These are phyloP conservation scores for Apiotrichum akiyoshidainum DNA, from an alignment of 1,284 basidiomycete species.

Conservation along the genomic window DNA sequence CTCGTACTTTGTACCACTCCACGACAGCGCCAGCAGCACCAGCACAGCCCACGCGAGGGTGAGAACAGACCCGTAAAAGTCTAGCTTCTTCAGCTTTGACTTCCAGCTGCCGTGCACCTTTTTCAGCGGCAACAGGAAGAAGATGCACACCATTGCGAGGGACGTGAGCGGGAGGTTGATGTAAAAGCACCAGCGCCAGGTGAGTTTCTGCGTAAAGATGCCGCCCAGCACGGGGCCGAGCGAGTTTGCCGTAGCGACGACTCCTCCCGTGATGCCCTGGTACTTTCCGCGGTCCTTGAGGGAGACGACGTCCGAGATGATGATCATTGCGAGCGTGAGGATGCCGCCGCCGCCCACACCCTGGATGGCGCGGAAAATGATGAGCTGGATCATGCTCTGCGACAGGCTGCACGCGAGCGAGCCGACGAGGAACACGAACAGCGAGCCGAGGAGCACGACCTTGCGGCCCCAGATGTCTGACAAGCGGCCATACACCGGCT, in stretches of 20 bases:
- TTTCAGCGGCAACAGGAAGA: conserved; percentile 65
- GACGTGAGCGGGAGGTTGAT: conserved; percentile 61
- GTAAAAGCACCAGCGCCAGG: conserved; percentile 53
- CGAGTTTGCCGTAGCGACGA: conserved; percentile 40
- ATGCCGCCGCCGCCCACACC: conserved; percentile 37
- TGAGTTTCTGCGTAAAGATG: conserved; percentile 32
- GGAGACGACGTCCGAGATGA: conserved; percentile 36
- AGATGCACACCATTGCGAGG: conserved; percentile 56
- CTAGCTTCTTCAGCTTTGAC: conserved; percentile 61
- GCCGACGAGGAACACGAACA: conserved; percentile 60
- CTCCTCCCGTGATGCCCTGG: conserved; percentile 42
- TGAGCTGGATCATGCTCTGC: conserved; percentile 63
- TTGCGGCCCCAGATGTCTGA: conserved; percentile 74
- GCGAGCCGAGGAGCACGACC: conserved; percentile 51
- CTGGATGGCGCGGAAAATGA: conserved; percentile 58
- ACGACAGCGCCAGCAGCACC: conserved; percentile 67
- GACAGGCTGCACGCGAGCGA: conserved; percentile 56
- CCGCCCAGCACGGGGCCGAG: conserved; percentile 47
- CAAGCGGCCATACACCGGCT: conserved; percentile 62
- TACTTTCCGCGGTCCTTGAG: conserved; percentile 49
- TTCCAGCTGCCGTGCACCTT: conserved; percentile 60
- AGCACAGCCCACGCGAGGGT: conserved; percentile 61
- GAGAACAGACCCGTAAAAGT: conserved; percentile 62
- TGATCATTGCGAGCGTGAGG: conserved; percentile 33
- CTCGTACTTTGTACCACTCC: conserved; percentile 66